phyloP scores from a whole-genome alignment of 192 early-diverging fungal genomes.

The Allomyces javanicus region DNA sequence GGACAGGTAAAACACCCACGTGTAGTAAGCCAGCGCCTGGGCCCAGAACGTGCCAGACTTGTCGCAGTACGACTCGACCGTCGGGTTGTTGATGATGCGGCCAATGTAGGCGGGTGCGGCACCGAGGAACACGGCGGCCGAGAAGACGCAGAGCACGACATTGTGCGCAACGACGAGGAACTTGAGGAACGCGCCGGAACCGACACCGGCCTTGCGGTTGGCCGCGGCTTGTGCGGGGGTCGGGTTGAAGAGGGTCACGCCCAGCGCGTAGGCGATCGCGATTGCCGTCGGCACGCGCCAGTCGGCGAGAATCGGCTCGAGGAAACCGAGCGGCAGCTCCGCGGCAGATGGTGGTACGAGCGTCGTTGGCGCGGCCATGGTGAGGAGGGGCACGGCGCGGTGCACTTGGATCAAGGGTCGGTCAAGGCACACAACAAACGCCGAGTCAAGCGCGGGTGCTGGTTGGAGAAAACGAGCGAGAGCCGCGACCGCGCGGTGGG shows the following conservation, averaged over 20 bases:
- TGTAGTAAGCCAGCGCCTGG: slow-evolving; percentile 53
- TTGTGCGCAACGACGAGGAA: slow-evolving; percentile 61
- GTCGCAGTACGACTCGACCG: slow-evolving; percentile 36
- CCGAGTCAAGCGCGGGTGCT: no score
- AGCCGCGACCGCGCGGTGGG: no score
- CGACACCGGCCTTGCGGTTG: slow-evolving; percentile 15
- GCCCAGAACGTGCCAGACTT: slow-evolving; percentile 42
- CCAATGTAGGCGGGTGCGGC: slow-evolving; percentile 23
- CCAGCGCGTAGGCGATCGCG: slow-evolving; percentile 26
- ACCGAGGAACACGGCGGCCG: slow-evolving; percentile 42
- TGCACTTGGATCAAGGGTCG: no score
- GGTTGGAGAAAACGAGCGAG: no score
- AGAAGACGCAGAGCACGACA: slow-evolving; percentile 44
- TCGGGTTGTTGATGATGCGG: slow-evolving; percentile 23
- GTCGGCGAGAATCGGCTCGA: slow-evolving; percentile 28
- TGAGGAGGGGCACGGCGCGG: no score
- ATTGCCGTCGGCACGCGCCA: slow-evolving; percentile 43
- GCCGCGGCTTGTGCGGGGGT: slow-evolving; percentile 17
- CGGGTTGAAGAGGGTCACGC: slow-evolving; percentile 25
- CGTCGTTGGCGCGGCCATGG: no score
- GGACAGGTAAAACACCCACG: slow-evolving; percentile 71
- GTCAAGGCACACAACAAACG: no score
- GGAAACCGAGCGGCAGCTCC: no score
- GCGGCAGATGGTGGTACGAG: no score
- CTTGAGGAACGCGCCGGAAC: slow-evolving; percentile 34